Evolutionary conservation across 306 rosid species (phyloP).

Genomic region (Luffa acutangula): DNA sequence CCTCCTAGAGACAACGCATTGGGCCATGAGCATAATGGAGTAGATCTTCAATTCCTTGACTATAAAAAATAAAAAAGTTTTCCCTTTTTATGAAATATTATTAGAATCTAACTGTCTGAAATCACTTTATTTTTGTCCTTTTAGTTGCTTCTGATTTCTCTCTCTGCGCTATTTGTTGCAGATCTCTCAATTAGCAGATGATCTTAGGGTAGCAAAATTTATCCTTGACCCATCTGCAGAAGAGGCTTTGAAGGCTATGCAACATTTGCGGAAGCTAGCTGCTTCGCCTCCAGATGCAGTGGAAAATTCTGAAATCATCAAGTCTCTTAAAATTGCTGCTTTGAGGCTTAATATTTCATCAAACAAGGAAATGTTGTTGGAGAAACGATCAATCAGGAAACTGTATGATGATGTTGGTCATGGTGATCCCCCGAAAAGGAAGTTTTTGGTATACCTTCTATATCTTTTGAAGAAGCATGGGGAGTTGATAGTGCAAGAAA

Average conservation of each 20-base stretch:
- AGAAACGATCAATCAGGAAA: constrained; percentile 56
- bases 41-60: too few relatives aligned
- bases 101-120: neutral
- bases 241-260: constrained; percentile 56
- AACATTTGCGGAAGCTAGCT: constrained; percentile 35
- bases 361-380: constrained; percentile 34
- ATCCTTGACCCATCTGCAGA: constrained; percentile 50
- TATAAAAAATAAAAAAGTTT: too few relatives aligned
- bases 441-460: constrained; percentile 47
- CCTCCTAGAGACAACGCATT: too few relatives aligned
- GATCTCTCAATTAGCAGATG: constrained; percentile 58
- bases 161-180: constrained; percentile 22
- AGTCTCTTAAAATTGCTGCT: constrained; percentile 48
- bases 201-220: constrained; percentile 43
- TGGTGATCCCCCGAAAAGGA: constrained; percentile 29
- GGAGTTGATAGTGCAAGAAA: constrained; percentile 24
- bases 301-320: constrained; percentile 35
- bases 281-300: constrained; percentile 32
- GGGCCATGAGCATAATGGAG: neutral
- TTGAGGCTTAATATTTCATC: constrained; percentile 56
- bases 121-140: neutral
- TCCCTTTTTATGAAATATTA: neutral
- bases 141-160: neutral
- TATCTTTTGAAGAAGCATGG: constrained; percentile 40
- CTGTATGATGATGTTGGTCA: constrained; percentile 32